A percentile compares a stretch with the other conserved stretches of the same genome.
These are phyloP conservation scores for Nicotiana undulata DNA, from an alignment of 257 asterid species.

Conservation along the genomic window DNA sequence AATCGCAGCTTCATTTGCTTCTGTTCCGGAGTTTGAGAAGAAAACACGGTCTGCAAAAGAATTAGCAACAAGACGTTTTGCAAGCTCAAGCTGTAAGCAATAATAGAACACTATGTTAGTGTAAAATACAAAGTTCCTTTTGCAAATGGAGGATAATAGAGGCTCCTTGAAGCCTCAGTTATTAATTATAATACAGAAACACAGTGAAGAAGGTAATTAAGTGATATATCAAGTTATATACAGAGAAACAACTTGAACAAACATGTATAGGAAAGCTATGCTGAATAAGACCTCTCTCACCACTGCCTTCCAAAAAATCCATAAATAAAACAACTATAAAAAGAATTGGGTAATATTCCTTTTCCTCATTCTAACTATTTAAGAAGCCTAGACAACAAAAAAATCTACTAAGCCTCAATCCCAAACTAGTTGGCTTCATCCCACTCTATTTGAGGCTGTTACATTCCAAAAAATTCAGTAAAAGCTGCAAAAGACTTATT, in stretches of 20 bases:
- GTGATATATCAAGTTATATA: background rate
- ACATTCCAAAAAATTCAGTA: background rate
- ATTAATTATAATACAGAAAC: background rate
- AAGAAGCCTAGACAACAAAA: background rate
- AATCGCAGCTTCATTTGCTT: slow-evolving; percentile 94
- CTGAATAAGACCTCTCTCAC: background rate
- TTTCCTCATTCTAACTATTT: background rate
- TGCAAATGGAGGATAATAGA: background rate
- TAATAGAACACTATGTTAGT: background rate
- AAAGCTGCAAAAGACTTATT: background rate
- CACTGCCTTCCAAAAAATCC: background rate
- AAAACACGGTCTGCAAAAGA: slow-evolving; percentile 95
- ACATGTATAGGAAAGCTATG: background rate
- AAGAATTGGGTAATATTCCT: background rate
- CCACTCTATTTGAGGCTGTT: background rate
- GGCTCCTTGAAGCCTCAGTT: background rate
- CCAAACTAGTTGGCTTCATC: background rate
- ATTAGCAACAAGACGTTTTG: slow-evolving; percentile 54
- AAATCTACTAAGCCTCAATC: background rate
- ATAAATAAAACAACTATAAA: too few species aligned
- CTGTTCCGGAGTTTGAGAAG: slow-evolving; percentile 95
- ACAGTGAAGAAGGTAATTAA: background rate
- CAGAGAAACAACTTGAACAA: background rate
- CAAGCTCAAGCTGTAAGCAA: slow-evolving; percentile 70
- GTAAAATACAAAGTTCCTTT: background rate